A percentile compares a stretch with the other conserved stretches of the same genome.
Conservation (phyloP, 495 filamentous ascomycete genomes). For the Diplogelasinospora grovesii region DNA sequence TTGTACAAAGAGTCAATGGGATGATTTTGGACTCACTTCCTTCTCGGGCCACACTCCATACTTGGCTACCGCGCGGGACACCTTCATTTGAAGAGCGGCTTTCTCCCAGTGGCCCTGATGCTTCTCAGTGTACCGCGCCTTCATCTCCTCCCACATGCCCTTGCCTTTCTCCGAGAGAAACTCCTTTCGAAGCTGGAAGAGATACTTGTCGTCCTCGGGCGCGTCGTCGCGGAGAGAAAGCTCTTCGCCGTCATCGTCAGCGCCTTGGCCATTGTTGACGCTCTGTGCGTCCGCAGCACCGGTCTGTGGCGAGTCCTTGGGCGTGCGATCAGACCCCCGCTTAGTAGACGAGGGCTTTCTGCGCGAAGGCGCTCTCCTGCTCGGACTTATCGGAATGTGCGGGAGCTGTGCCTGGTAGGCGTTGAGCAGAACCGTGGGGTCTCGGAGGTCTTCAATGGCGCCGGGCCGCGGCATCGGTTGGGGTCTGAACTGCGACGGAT, state of each 20-base stretch:
- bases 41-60: conserved; percentile 36
- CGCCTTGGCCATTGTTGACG: conserved; percentile 1
- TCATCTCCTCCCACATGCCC: conserved; percentile 47
- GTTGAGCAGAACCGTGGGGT: conserved; percentile 14
- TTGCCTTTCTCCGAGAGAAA: conserved; percentile 41
- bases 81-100: conserved; percentile 43
- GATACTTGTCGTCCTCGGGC: conserved; percentile 40
- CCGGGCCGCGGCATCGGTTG: conserved; percentile 15
- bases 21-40: conserved; percentile 29
- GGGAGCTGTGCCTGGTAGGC: conserved; percentile 21
- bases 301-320: conserved; percentile 15
- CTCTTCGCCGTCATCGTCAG: conserved; percentile 17
- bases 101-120: conserved; percentile 35
- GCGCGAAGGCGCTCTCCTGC: conserved; percentile 17
- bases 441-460: conserved; percentile 24
- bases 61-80: conserved; percentile 38
- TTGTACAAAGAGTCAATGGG: not conserved
- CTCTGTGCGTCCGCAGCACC: conserved; percentile 7
- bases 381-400: conserved; percentile 23
- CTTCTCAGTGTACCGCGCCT: conserved; percentile 35
- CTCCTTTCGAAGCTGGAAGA: conserved; percentile 37
- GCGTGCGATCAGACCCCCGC: conserved; percentile 17
- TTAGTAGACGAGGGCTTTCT: conserved; percentile 16
- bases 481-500: conserved; percentile 18
- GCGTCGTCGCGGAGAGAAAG: conserved; percentile 33